Percentiles rank a stretch among this genome's conserved stretches.
These are phyloP conservation scores for Verticillium tricorpus DNA, from an alignment of 2,329 filamentous ascomycete genomes.

Conservation along the genomic window DNA sequence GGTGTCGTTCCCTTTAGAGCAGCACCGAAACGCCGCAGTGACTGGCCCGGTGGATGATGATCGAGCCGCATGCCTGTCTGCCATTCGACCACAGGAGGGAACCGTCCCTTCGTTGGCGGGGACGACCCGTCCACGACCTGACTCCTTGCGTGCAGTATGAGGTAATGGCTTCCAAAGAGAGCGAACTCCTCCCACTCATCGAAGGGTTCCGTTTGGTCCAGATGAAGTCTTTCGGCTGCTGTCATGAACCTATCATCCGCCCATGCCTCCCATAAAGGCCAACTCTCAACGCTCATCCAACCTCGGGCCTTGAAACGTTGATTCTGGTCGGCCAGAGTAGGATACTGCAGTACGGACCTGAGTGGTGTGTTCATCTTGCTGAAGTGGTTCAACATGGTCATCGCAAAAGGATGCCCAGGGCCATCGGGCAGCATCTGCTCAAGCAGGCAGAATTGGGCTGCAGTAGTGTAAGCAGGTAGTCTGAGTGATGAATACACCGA, in stretches of 20 bases:
- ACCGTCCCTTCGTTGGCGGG: neutral
- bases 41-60: constrained; percentile 32
- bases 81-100: too few species aligned
- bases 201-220: constrained; percentile 76
- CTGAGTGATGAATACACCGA: constrained; percentile 4
- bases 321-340: constrained; percentile 59
- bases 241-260: constrained; percentile 62
- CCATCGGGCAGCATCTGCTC: constrained; percentile 84
- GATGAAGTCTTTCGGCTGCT: constrained; percentile 48
- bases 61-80: constrained; percentile 23
- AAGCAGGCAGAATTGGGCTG: constrained; percentile 77
- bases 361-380: constrained; percentile 74
- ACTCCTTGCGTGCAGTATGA: constrained; percentile 63
- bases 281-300: constrained; percentile 59
- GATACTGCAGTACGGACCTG: constrained; percentile 69
- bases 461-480: constrained; percentile 11
- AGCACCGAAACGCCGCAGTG: constrained; percentile 58
- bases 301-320: constrained; percentile 64
- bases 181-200: constrained; percentile 97
- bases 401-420: constrained; percentile 73
- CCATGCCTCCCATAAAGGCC: constrained; percentile 82
- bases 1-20: constrained; percentile 35
- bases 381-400: constrained; percentile 82
- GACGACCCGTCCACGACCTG: neutral
- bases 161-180: constrained; percentile 80